phyloP scores from a whole-genome alignment of 352 stramenopile species.

The Pythium dissotocum region DNA sequence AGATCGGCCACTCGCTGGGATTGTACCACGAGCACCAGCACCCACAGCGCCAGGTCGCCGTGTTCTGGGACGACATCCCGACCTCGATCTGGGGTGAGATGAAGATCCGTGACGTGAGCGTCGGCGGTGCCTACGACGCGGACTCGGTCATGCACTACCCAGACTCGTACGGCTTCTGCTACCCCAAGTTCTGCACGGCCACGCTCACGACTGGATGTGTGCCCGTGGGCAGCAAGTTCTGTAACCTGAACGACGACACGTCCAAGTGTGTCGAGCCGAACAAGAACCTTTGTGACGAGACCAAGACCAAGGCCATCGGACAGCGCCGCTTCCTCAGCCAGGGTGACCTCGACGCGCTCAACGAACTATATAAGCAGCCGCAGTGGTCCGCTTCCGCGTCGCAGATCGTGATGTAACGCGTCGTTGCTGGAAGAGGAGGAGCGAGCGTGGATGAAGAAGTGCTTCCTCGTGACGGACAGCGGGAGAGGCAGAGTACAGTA shows the following conservation, averaged over 20 bases:
- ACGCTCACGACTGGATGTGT: slow-evolving; percentile 54
- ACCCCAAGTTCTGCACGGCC: slow-evolving; percentile 48
- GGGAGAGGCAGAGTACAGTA: neutral
- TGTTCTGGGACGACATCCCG: slow-evolving; percentile 78
- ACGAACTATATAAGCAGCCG: slow-evolving; percentile 42
- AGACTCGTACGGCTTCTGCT: slow-evolving; percentile 76
- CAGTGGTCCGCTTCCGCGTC: slow-evolving; percentile 29
- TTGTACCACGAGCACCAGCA: slow-evolving; percentile 87
- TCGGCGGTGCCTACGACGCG: slow-evolving; percentile 67
- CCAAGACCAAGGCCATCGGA: slow-evolving; percentile 55
- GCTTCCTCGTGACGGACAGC: neutral
- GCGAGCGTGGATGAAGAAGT: neutral
- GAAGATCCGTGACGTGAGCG: slow-evolving; percentile 63
- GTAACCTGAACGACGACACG: slow-evolving; percentile 67
- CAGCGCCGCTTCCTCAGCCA: slow-evolving; percentile 63
- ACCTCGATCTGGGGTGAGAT: slow-evolving; percentile 76
- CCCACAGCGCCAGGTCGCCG: slow-evolving; percentile 55
- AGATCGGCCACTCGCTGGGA: slow-evolving; percentile 75
- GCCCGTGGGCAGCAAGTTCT: slow-evolving; percentile 54
- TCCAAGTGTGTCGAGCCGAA: slow-evolving; percentile 61
- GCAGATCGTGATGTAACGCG: slow-evolving; percentile 21
- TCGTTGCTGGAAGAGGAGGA: neutral
- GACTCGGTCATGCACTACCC: slow-evolving; percentile 85
- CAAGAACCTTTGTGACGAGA: slow-evolving; percentile 53
- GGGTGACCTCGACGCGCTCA: slow-evolving; percentile 45